phyloP scores from a whole-genome alignment of 345 rosid species.

The Populus simonii region DNA sequence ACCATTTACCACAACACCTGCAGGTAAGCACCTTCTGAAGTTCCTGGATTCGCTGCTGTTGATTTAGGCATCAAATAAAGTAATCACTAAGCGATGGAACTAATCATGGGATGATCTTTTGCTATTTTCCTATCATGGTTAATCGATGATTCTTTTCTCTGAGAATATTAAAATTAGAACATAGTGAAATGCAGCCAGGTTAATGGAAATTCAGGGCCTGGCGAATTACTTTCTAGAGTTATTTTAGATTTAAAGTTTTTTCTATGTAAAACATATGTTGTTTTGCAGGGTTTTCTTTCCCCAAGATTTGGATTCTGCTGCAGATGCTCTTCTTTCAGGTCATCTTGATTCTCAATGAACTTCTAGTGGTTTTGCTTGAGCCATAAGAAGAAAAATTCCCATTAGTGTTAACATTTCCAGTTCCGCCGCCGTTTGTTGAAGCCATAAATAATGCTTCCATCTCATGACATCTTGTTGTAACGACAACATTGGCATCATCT shows the following conservation, averaged over 20 bases:
- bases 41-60: not conserved
- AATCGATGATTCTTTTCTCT: not conserved
- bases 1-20: slow-evolving; percentile 85
- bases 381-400: not conserved
- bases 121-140: not conserved
- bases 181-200: too few relatives aligned
- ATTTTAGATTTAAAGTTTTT: not conserved
- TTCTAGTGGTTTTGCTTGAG: not conserved
- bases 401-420: too few relatives aligned
- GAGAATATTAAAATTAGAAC: not conserved
- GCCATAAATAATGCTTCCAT: not conserved
- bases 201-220: not conserved
- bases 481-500: not conserved
- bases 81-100: not conserved
- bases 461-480: not conserved
- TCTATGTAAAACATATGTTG: not conserved
- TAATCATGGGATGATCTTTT: not conserved
- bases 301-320: slow-evolving; percentile 73
- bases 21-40: slow-evolving; percentile 44
- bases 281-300: slow-evolving; percentile 90
- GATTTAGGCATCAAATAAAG: not conserved
- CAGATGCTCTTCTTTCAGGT: slow-evolving; percentile 68
- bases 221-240: not conserved
- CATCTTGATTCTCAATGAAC: slow-evolving; percentile 24
- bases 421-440: not conserved